Conservation (phyloP, 176 grass and related monocot genomes). For the Ensete glaucum region DNA sequence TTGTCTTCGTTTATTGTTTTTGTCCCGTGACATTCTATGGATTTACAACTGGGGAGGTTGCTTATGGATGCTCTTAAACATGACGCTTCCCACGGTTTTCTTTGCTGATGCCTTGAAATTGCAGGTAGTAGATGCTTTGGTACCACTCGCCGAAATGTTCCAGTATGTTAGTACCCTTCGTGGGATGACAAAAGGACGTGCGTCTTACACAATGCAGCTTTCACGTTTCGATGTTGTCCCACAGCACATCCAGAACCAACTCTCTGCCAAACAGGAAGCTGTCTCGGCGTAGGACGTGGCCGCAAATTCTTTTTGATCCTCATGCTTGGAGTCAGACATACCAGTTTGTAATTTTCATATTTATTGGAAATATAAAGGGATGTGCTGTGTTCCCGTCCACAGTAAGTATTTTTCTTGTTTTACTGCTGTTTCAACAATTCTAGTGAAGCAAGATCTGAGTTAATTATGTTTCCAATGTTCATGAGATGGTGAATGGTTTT, state of each 20-base stretch:
- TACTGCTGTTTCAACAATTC: not conserved
- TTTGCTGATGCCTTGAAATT: not conserved
- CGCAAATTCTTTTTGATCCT: conserved; percentile 31
- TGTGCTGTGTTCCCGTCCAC: not conserved
- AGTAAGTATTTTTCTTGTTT: not conserved
- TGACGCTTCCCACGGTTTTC: not conserved
- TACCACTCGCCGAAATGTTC: conserved; percentile 97
- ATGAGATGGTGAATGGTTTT: not conserved
- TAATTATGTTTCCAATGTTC: not conserved
- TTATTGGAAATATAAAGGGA: not conserved
- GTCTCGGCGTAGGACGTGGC: conserved; percentile 49
- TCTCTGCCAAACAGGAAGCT: conserved; percentile 55
- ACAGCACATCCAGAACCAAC: conserved; percentile 71
- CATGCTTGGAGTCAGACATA: conserved; percentile 1
- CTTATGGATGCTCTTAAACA: not conserved
- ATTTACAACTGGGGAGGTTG: not conserved
- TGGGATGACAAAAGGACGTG: conserved; percentile 89
- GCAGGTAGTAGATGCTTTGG: conserved; percentile 74
- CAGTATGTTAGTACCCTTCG: conserved; percentile 83
- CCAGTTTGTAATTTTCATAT: conserved; percentile 10
- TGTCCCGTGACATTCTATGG: not conserved
- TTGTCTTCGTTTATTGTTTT: not conserved
- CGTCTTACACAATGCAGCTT: conserved; percentile 91
- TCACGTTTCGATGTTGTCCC: conserved; percentile 84
- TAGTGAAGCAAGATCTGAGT: not conserved